Conservation (phyloP, 2,329 filamentous ascomycete species). For the Aspergillus spinulosporus region DNA sequence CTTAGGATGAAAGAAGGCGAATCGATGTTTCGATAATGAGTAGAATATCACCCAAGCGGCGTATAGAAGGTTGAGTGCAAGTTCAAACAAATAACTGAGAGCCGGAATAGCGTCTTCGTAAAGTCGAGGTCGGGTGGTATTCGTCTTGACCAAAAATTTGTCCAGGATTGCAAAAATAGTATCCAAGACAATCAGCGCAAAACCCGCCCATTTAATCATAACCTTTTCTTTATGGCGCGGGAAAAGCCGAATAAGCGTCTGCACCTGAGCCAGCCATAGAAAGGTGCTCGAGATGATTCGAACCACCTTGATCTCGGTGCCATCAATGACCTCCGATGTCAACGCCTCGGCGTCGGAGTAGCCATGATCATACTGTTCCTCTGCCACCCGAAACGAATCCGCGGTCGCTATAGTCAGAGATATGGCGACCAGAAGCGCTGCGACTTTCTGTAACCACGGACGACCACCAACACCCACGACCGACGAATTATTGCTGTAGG, state of each 20-base stretch:
- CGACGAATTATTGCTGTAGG: conserved; percentile 62
- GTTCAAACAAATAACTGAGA: conserved; percentile 84
- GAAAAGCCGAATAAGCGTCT: conserved; percentile 92
- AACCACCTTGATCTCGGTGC: conserved; percentile 83
- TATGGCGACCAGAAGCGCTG: conserved; percentile 65
- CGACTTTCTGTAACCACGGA: conserved; percentile 84
- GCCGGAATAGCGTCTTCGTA: conserved; percentile 91
- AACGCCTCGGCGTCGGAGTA: conserved; percentile 76
- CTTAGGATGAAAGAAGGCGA: conserved; percentile 83
- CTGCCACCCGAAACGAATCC: conserved; percentile 83
- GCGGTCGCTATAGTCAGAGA: conserved; percentile 91
- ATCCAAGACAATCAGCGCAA: conserved; percentile 87
- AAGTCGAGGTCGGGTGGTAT: conserved; percentile 60
- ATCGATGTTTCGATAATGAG: conserved; percentile 84
- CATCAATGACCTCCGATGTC: conserved; percentile 76
- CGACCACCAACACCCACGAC: conserved; percentile 85
- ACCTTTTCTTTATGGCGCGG: conserved; percentile 96
- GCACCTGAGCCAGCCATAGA: conserved; percentile 94
- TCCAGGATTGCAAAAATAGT: conserved; percentile 89
- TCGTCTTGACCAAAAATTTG: conserved; percentile 66
- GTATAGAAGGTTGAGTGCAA: conserved; percentile 82
- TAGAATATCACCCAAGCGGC: conserved; percentile 95
- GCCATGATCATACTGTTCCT: conserved; percentile 75
- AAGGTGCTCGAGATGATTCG: conserved; percentile 94
- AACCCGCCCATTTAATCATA: conserved; percentile 98